phyloP scores from a whole-genome alignment of 163 green algal species.

The Coccomyxa subellipsoidea region DNA sequence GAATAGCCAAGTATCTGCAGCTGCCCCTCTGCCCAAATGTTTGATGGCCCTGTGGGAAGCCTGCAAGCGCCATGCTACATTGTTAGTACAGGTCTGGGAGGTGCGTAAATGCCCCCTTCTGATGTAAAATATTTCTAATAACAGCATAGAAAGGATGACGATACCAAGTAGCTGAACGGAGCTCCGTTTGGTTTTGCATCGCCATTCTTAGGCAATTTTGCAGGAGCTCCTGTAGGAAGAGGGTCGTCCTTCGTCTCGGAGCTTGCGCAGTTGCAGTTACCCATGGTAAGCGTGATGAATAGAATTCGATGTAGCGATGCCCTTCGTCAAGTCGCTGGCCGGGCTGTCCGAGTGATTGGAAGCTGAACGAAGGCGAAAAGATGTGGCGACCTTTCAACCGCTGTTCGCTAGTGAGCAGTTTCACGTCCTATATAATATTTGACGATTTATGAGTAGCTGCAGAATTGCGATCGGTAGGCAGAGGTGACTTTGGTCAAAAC shows the following conservation, averaged over 20 bases:
- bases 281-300: neutral
- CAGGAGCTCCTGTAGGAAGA: neutral
- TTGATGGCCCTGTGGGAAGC: constrained; percentile 40
- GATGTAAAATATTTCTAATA: too few species aligned
- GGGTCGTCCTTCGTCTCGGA: neutral
- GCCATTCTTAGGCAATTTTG: neutral
- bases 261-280: neutral
- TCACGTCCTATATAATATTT: too few species aligned
- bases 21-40: constrained; percentile 74
- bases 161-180: neutral
- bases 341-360: too few species aligned
- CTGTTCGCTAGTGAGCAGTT: too few species aligned
- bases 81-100: neutral
- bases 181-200: neutral
- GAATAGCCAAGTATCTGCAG: constrained; percentile 82
- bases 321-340: too few species aligned
- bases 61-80: neutral
- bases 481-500: neutral
- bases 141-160: neutral
- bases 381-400: too few species aligned
- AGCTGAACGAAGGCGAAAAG: neutral
- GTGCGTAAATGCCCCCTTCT: neutral
- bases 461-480: too few species aligned
- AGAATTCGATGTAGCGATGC: neutral
- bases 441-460: too few species aligned